Base-by-base conservation (phyloP, 2,329 filamentous ascomycete genomes). In the Beauveria sp. region DNA sequence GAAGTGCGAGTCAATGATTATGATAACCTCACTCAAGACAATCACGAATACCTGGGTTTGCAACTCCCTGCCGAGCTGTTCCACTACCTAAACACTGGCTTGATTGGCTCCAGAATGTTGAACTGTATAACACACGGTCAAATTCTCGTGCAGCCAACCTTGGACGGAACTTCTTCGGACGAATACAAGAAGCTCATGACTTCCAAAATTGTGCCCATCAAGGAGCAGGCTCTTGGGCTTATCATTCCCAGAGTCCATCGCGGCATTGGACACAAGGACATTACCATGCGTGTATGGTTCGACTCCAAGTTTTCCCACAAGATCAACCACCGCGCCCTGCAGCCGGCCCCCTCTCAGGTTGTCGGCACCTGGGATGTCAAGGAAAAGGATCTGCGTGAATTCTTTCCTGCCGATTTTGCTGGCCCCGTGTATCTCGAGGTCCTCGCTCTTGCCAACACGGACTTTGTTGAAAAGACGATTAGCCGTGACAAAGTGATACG, bases 31-130 rank as follows among this genome's bases (percentile, higher is more conserved):
- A 93, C 95, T 2, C 83, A 83, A 51, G 93, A 98, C 71, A 88
- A 95, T 66, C 90, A 96, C 71, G 88, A 93, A 69, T 93, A 97
- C 71, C 85, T 97, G 64, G 92, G 92, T n/a, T 85, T 96, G 63
- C 89, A 93, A 63, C 80, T 99, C 5, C 92, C 95, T 0, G 87
- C 92, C 46, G 95, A 99, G 74, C 80, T 98, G 20, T 93, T 93
- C 72, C 89, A 91, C 73, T 98, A 98, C 73, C 81, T 97, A 55
- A 92, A 91, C 63, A 87, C 84, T 57, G 95, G 91, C 40, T 78
- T 97, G 49, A 85, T 98, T 66, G 86, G 90, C 31, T 82, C 91
- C 26, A 86, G 90, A 53, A 80, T 96, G 43, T 82, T 96, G 14
- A 90, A 89, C 72, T 93, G 88, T 83, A 85, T 96, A 67, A 89